These are phyloP conservation scores for Pleomassaria siparia DNA, from an alignment of 2,329 filamentous ascomycete species.

Conservation along the genomic window DNA sequence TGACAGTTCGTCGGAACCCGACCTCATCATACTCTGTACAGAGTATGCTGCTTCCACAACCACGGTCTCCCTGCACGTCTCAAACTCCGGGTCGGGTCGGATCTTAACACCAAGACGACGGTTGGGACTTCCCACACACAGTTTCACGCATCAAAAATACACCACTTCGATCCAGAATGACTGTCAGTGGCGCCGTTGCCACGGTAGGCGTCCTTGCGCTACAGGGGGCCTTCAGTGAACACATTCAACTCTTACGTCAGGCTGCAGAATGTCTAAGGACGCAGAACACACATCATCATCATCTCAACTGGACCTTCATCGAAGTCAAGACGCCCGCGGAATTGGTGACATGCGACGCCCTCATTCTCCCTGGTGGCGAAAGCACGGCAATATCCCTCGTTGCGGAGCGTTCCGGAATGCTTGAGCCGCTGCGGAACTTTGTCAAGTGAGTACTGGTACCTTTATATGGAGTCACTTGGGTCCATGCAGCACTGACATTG, in stretches of 20 bases:
- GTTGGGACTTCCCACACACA: too few relatives aligned
- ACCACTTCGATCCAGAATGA: conserved; percentile 24
- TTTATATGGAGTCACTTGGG: conserved; percentile 4
- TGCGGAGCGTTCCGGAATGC: conserved; percentile 74
- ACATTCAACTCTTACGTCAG: conserved; percentile 72
- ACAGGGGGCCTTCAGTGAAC: conserved; percentile 91
- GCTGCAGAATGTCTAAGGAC: conserved; percentile 59
- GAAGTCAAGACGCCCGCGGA: conserved; percentile 78
- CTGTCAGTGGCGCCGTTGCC: conserved; percentile 34
- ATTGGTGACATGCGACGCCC: conserved; percentile 72
- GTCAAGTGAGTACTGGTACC: conserved; percentile 89
- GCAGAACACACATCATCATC: conserved; percentile 16
- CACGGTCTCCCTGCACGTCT: background rate
- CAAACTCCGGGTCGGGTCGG: background rate
- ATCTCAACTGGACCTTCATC: conserved; percentile 61
- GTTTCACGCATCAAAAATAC: too few relatives aligned
- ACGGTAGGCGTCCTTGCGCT: conserved; percentile 70
- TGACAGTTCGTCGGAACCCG: conserved; percentile 8
- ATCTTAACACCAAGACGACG: too few relatives aligned
- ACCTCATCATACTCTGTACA: background rate
- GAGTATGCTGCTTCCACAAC: background rate
- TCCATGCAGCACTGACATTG: conserved; percentile 10
- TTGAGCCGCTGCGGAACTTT: conserved; percentile 84
- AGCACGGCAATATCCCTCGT: conserved; percentile 92
- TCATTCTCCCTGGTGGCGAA: conserved; percentile 92